Conservation (phyloP, 1,284 basidiomycete species). For the Microbotryum silenes-acaulis region DNA sequence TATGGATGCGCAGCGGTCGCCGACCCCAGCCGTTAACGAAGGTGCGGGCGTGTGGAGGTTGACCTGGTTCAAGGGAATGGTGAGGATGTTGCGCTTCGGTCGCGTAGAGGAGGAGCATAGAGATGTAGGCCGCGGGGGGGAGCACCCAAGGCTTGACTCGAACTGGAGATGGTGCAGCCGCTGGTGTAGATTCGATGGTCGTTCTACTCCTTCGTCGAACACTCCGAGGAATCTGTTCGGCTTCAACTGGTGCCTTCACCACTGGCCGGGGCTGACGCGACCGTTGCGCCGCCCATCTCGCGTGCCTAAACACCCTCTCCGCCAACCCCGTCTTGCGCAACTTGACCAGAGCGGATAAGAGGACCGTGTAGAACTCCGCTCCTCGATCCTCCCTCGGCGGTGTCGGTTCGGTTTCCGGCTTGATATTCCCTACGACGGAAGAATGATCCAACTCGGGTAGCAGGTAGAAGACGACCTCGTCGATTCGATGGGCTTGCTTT, state of each 20-base stretch:
- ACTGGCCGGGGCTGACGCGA: constrained; percentile 55
- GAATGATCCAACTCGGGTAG: constrained; percentile 26
- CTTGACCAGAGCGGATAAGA: constrained; percentile 57
- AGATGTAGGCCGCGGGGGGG: constrained; percentile 59
- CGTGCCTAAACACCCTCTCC: constrained; percentile 48
- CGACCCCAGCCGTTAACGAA: constrained; percentile 26
- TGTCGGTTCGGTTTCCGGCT: background rate
- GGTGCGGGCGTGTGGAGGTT: background rate
- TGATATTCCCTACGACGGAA: background rate
- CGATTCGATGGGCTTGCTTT: constrained; percentile 5
- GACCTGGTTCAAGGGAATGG: background rate
- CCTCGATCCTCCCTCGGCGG: constrained; percentile 1
- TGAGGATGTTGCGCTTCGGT: constrained; percentile 31
- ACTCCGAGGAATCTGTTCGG: constrained; percentile 30
- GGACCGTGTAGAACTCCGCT: constrained; percentile 44
- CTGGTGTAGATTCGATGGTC: background rate
- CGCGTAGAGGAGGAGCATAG: constrained; percentile 59
- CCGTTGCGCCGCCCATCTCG: constrained; percentile 25
- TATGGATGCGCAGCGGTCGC: constrained; percentile 19
- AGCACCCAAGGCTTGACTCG: constrained; percentile 52
- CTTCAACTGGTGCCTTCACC: constrained; percentile 50
- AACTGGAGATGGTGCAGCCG: too few species aligned
- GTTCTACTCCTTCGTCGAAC: constrained; percentile 1
- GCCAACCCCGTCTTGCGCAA: constrained; percentile 52
- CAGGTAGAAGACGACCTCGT: constrained; percentile 17